These are phyloP conservation scores for Pugionium cornutum DNA, from an alignment of 345 rosid genomes.

Conservation along the genomic window DNA sequence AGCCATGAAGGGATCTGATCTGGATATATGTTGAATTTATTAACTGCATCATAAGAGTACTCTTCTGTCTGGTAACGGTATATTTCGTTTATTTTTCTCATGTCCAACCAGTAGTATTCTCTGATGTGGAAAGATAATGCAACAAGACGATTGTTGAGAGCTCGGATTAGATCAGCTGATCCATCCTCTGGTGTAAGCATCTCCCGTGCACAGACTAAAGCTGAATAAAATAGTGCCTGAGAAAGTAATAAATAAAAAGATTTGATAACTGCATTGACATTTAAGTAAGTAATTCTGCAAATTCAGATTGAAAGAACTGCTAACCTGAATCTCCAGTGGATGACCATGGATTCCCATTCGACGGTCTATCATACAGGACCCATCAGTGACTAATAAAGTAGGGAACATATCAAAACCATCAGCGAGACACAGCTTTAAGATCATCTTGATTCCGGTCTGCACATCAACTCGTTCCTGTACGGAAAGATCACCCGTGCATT, in stretches of 20 bases:
- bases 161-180: slow-evolving; percentile 74
- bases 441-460: slow-evolving; percentile 95
- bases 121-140: slow-evolving; percentile 89
- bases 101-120: slow-evolving; percentile 85
- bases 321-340: slow-evolving; percentile 92
- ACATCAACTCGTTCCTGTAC: slow-evolving; percentile 93
- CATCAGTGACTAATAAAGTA: slow-evolving; percentile 91
- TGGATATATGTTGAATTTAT: slow-evolving; percentile 91
- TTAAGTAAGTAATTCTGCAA: not conserved
- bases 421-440: slow-evolving; percentile 83
- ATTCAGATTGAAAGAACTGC: slow-evolving; percentile 7
- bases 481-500: slow-evolving; percentile 77
- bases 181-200: slow-evolving; percentile 87
- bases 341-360: slow-evolving; percentile 99
- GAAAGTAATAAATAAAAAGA: not conserved
- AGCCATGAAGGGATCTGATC: slow-evolving; percentile 91
- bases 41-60: slow-evolving; percentile 86
- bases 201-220: slow-evolving; percentile 79
- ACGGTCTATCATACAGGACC: slow-evolving; percentile 98
- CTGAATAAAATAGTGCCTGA: slow-evolving; percentile 85
- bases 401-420: slow-evolving; percentile 99
- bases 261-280: not conserved
- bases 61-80: slow-evolving; percentile 88
- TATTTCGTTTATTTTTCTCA: slow-evolving; percentile 75
- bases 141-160: slow-evolving; percentile 77